These are phyloP conservation scores for Fusarium tjaetaba DNA, from an alignment of 2,329 filamentous ascomycete genomes.

Conservation along the genomic window DNA sequence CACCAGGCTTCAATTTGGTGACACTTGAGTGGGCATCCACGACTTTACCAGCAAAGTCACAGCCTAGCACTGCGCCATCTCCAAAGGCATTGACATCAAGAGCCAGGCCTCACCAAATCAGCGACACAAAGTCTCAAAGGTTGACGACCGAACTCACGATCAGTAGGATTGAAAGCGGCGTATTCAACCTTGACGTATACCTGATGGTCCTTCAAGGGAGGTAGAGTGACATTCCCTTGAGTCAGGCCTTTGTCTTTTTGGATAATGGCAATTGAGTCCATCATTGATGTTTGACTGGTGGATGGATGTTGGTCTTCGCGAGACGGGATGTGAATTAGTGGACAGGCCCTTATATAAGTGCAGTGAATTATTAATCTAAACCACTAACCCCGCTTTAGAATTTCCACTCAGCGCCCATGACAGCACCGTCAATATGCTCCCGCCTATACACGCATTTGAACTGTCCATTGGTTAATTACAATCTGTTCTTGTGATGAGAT, in stretches of 20 bases:
- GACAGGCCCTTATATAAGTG: background rate
- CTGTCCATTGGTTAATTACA: background rate
- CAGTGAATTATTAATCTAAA: background rate
- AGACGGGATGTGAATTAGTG: background rate
- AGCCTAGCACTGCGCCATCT: constrained; percentile 49
- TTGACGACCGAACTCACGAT: constrained; percentile 12
- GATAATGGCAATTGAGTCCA: constrained; percentile 12
- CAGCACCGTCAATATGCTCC: background rate
- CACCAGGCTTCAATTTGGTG: constrained; percentile 18
- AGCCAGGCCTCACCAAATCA: constrained; percentile 33
- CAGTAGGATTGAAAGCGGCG: constrained; percentile 43
- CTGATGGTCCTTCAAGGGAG: constrained; percentile 30
- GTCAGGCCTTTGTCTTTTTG: constrained; percentile 6
- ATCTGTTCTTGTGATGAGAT: rapidly evolving
- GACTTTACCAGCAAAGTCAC: constrained; percentile 51
- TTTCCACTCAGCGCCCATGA: background rate
- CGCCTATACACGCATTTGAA: background rate
- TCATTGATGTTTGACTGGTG: background rate
- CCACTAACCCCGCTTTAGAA: background rate
- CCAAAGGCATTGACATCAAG: constrained; percentile 52
- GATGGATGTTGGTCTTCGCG: background rate
- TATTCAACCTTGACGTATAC: constrained; percentile 35
- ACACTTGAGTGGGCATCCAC: constrained; percentile 42
- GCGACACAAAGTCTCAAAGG: rapidly evolving
- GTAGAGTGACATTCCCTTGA: background rate